phyloP scores from a whole-genome alignment of 495 filamentous ascomycete genomes.

The Hypoxylon rickii region DNA sequence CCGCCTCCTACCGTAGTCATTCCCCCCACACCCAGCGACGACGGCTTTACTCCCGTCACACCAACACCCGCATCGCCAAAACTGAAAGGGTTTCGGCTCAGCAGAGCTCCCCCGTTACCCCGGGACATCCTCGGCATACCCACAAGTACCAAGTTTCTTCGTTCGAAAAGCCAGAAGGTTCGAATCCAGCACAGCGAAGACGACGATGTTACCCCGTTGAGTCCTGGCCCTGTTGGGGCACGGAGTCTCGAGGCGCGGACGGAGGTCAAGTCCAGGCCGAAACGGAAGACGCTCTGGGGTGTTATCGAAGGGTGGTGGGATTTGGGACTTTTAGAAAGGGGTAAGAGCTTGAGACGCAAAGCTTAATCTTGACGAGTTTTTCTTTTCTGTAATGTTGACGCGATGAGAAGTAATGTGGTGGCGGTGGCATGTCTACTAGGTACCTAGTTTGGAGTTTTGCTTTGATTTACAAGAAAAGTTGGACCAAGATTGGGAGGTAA shows the following conservation, averaged over 20 bases:
- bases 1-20: conserved; percentile 12
- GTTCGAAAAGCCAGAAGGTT: conserved; percentile 22
- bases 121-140: conserved; percentile 36
- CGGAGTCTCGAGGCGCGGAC: conserved; percentile 13
- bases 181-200: background rate
- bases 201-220: conserved; percentile 31
- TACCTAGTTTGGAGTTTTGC: background rate
- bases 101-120: conserved; percentile 28
- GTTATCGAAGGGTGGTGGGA: conserved; percentile 56
- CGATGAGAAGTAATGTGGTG: conserved; percentile 5
- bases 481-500: no score
- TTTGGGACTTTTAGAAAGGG: conserved; percentile 44
- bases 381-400: conserved; percentile 11
- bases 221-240: conserved; percentile 18
- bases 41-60: conserved; percentile 34
- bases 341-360: conserved; percentile 32
- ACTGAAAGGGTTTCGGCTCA: conserved; percentile 23
- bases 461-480: background rate
- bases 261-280: conserved; percentile 29
- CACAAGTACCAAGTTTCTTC: conserved; percentile 4
- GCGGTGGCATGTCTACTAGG: no score
- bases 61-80: conserved; percentile 28
- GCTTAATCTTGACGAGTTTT: conserved; percentile 1
- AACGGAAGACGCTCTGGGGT: conserved; percentile 45
- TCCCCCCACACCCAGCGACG: conserved; percentile 29